These are phyloP conservation scores for Hypocrella siamensis DNA, from an alignment of 2,329 filamentous ascomycete genomes.

Conservation along the genomic window DNA sequence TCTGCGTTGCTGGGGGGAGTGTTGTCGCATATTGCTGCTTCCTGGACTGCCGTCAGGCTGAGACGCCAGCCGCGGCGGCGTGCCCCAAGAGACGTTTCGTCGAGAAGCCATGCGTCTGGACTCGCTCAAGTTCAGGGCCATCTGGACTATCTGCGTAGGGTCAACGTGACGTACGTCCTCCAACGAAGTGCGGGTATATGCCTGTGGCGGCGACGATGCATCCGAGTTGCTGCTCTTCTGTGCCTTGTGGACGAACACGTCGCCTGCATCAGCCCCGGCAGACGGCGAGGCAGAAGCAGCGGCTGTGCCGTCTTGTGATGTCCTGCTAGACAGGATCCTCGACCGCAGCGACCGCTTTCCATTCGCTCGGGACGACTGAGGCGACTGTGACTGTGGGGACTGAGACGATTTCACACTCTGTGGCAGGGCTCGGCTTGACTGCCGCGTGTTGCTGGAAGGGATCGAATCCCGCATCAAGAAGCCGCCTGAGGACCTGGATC, in stretches of 20 bases:
- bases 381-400: background rate
- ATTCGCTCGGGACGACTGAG: slow-evolving; percentile 2
- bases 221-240: background rate
- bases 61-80: slow-evolving; percentile 34
- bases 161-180: slow-evolving; percentile 45
- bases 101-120: slow-evolving; percentile 50
- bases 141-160: slow-evolving; percentile 78
- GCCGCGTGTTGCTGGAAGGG: slow-evolving; percentile 14
- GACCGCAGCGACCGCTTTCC: background rate
- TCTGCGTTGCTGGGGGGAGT: slow-evolving; percentile 56
- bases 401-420: background rate
- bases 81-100: slow-evolving; percentile 36
- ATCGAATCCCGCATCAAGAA: slow-evolving; percentile 34
- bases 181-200: background rate
- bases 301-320: background rate
- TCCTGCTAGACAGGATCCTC: background rate
- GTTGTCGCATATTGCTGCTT: slow-evolving; percentile 47
- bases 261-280: background rate
- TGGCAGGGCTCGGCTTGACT: background rate
- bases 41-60: slow-evolving; percentile 35
- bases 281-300: background rate
- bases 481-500: slow-evolving; percentile 28
- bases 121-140: slow-evolving; percentile 81
- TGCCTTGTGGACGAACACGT: background rate
- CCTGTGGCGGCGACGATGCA: background rate